Base-by-base conservation (phyloP, 164 flowering plant species). In the Vitis amurensis region DNA sequence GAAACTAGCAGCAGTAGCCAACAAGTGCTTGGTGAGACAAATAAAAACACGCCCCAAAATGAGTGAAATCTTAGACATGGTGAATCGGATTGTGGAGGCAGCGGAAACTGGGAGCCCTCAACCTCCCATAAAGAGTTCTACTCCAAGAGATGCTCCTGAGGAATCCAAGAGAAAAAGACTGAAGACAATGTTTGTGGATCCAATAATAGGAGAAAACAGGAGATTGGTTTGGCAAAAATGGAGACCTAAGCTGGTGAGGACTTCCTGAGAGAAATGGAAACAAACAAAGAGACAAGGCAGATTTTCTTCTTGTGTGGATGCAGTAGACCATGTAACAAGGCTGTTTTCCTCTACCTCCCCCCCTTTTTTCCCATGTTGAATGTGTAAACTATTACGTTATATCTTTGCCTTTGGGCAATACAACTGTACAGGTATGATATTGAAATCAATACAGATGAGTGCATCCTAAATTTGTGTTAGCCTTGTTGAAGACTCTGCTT, bases 51-150 rank as follows among this genome's bases (percentile, higher is more conserved):
- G 97, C 2, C 98, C 97, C 48, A 90, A 80, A 71, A 94, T 94
- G 97, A 92, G 94, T 51, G 88, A 90, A 69, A 88, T 94, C 31
- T 61, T 89, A 76, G 91, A 87, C 74, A 84, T 86, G 87, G 73
- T 94, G 68, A 77, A 81, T 48, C 74, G 27, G 55, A 81, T 92
- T 4, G 74, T 81, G 59, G 88, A 88, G 27, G 63, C 73, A 47
- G 49, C 76, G 17, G 84, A 76, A 13, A 71, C 9, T 13, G 85
- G 74, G 17, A 74, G 80, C 64, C 85, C 91, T 16, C 72, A 51
- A 53, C 59, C 23, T 14, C 74, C 79, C 10, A 10, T 77, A 69
- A 82, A 77, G 66, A 72, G 58, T 31, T 50, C 55, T 51, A 44
- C 62, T 11, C 65, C 68, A 2, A 65, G 63, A 31, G 73, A 71